Evolutionary conservation across 2,329 filamentous ascomycete genomes (phyloP), one percentile per base, ranked within the genome.

Genomic region (Pseudodiploospora longispora): DNA sequence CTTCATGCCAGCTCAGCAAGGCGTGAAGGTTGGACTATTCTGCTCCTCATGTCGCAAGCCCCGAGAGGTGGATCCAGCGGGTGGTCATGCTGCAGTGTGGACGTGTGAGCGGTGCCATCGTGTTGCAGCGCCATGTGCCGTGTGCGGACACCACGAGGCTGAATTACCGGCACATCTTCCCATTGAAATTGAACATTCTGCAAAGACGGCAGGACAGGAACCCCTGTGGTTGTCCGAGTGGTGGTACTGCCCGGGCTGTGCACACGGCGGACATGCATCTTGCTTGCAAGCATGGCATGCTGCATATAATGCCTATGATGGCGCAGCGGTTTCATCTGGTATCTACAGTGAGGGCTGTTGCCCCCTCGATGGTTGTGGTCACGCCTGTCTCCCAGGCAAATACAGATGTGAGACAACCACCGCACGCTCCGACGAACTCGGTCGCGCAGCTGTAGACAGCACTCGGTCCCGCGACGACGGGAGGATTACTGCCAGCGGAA

Each of bases 191-290:
- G 8, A 59, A 3, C 19, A 19, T 19, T 19, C 19, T 19, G 49
- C 52, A 2, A 53, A 58, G n/a, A 58, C 56, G 3, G 51, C 58
- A 2, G 42, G 46, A 2, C 48, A 51, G 4, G 45, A 52, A 5
- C 51, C 51, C 2, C 38, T 49, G 0, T 61, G 57, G 52, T 57
- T 67, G 5, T 57, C 63, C 0, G 70, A 70, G 2, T 83, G 80
- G 80, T 83, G 76, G 76, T 78, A 77, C 52, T 83, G 80, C 46
- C 72, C 75, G 1, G 75, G 74, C 9, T 83, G 80, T 52, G 71
- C 71, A 1, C 80, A 83, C 52, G 80, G 80, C 29, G 80, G 80
- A 0, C 80, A 83, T 57, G 69, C 74, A 0, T 71, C 71, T 0
- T 83, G 80, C 46, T 66, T 83, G 1, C 69, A 74, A 43, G 67